Evolutionary conservation across 75 land plant genomes (phyloP), one percentile per base, ranked within the genome.

Genomic region (Cupressus sempervirens): DNA sequence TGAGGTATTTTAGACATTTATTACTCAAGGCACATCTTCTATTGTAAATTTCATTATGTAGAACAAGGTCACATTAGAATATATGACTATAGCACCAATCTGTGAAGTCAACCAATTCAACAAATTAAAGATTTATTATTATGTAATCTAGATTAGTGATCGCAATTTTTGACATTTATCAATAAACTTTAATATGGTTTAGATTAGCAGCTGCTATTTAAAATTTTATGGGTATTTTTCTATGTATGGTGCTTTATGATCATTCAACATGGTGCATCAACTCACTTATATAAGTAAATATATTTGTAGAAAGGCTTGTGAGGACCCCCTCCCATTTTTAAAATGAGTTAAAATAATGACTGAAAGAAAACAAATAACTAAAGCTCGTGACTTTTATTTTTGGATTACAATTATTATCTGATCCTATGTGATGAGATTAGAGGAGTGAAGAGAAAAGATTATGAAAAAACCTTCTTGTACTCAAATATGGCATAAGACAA

Each of bases 1-100:
- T 84, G 98, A 96, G 98, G 96, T 94, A 86, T 13, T 29, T 15
- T 52, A 52, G 32, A 77, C 20, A 20, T 26, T 20, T 77, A 23
- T 77, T 43, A 77, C 10, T 41, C 81, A 43, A 16, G 18, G 23
- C 18, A 1, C 20, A 75, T 75, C 40, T 75, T 75, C 12, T 23
- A 77, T 38, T 41, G 3, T 43, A 23, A 8, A 38, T 6, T 20
- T 12, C 43, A 41, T 26, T 26, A 26, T 43, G 46, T 7, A 77
- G 50, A 7, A 77, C n/a, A 77, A 43, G 81, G 9, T 10, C 81
- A 70, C n/a, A n/a, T n/a, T n/a, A n/a, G n/a, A n/a, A n/a, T n/a
- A n/a, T n/a, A n/a, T n/a, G n/a, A n/a, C n/a, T n/a, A n/a, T n/a
- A n/a, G n/a, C n/a, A n/a, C n/a, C n/a, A n/a, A n/a, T 1, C 29